Percentiles rank a stretch among this genome's conserved stretches.
Evolutionary conservation across 345 rosid genomes (phyloP).

Genomic region (Pugionium dolabratum): DNA sequence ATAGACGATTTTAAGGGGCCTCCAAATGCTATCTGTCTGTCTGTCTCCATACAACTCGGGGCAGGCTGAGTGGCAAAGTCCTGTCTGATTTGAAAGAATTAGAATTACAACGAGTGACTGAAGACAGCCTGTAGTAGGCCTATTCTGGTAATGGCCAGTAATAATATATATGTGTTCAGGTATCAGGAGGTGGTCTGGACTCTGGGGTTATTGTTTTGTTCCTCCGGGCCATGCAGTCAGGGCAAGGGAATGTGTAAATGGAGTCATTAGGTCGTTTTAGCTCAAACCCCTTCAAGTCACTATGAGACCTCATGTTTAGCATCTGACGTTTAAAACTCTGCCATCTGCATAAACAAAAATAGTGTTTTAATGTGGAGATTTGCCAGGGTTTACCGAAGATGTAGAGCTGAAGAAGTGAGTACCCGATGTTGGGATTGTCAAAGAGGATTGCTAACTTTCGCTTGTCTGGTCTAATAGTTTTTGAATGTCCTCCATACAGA

Average conservation of each 20-base stretch:
- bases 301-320: conserved; percentile 86
- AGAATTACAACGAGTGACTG: conserved; percentile 23
- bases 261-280: conserved; percentile 87
- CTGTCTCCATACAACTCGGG: conserved; percentile 12
- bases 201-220: conserved; percentile 58
- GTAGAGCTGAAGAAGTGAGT: conserved; percentile 37
- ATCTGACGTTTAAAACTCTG: conserved; percentile 86
- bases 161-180: conserved; percentile 10
- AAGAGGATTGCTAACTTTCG: conserved; percentile 89
- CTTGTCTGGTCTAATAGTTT: conserved; percentile 96
- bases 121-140: conserved; percentile 37
- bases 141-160: not conserved
- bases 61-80: conserved; percentile 23
- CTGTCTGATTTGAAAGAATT: conserved; percentile 55
- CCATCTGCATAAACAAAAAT: conserved; percentile 56
- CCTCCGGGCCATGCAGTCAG: conserved; percentile 88
- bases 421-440: conserved; percentile 91
- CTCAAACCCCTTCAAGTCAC: conserved; percentile 93
- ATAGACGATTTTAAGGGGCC: conserved; percentile 9
- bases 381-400: conserved; percentile 1
- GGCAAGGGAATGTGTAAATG: conserved; percentile 87
- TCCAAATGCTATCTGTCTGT: conserved; percentile 14
- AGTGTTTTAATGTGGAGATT: too few species aligned
- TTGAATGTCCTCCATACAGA: conserved; percentile 89
- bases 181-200: conserved; percentile 47